Evolutionary conservation across 2,329 filamentous ascomycete species (phyloP).

Genomic region (Neopestalotiopsis sp.): DNA sequence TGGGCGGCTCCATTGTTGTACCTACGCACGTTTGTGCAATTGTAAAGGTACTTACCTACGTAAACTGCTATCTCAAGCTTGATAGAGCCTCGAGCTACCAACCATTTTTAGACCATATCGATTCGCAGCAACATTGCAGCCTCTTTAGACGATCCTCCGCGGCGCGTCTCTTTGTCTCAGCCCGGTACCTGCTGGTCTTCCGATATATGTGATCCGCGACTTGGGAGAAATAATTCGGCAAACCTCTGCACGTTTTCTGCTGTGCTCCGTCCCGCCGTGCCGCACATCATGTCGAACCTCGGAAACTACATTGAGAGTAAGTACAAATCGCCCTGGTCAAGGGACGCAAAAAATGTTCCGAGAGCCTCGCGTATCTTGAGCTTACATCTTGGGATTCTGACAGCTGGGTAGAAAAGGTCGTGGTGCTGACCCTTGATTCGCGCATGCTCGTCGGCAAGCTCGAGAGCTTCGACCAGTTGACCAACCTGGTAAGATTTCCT

Average conservation of each 20-base stretch:
- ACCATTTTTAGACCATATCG: too few relatives aligned
- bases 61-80: too few relatives aligned
- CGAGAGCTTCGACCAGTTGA: conserved; percentile 85
- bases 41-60: too few relatives aligned
- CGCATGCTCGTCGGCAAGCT: conserved; percentile 84
- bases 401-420: conserved; percentile 75
- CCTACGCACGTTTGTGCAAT: too few relatives aligned
- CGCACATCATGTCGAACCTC: conserved; percentile 37
- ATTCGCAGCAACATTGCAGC: too few relatives aligned
- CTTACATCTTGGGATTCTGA: conserved; percentile 33
- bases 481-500: conserved; percentile 70
- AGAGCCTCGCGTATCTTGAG: conserved; percentile 17
- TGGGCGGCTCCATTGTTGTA: neutral
- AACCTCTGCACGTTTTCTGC: neutral
- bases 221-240: neutral
- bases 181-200: neutral
- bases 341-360: neutral
- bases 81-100: too few relatives aligned
- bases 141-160: neutral
- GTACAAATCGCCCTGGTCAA: conserved; percentile 17
- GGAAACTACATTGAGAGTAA: conserved; percentile 37
- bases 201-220: neutral
- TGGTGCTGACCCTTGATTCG: conserved; percentile 90
- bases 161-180: neutral
- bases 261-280: neutral